Conservation (phyloP, 805 yeast genomes). For the Sugiyamaella boreocaroliniensis region DNA sequence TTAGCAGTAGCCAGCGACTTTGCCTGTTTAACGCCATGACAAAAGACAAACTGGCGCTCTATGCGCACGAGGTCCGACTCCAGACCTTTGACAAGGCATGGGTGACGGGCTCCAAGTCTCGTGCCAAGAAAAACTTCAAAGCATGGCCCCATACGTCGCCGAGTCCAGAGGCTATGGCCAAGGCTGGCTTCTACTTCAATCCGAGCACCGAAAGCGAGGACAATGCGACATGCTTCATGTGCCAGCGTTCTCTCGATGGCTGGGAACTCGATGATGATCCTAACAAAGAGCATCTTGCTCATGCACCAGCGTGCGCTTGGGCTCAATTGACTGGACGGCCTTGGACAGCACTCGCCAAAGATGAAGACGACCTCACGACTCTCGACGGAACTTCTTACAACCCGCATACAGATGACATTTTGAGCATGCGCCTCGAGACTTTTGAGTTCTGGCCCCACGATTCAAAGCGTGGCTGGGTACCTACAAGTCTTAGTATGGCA, state of each 20-base stretch:
- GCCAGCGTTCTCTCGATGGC: conserved; percentile 48
- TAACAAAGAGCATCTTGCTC: conserved; percentile 39
- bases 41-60: conserved; percentile 5
- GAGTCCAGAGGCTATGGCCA: conserved; percentile 37
- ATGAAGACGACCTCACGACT: neutral
- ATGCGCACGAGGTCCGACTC: conserved; percentile 14
- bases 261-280: conserved; percentile 55
- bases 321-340: conserved; percentile 23
- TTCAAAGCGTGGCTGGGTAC: conserved; percentile 32
- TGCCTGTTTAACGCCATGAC: neutral
- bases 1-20: neutral
- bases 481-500: conserved; percentile 40
- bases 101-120: conserved; percentile 12
- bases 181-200: conserved; percentile 54
- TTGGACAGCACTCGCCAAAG: conserved; percentile 21
- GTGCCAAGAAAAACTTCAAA: conserved; percentile 15
- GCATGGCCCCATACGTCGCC: conserved; percentile 25
- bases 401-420: conserved; percentile 21
- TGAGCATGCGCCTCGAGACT: conserved; percentile 22
- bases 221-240: conserved; percentile 52
- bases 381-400: conserved; percentile 11
- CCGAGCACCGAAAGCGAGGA: conserved; percentile 44
- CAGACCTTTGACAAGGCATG: conserved; percentile 13
- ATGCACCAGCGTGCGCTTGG: conserved; percentile 33
- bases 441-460: conserved; percentile 41